A percentile compares a stretch with the other conserved stretches of the same genome.
Conservation (phyloP, 1,284 basidiomycete genomes). For the Ganoderma resinaceum region DNA sequence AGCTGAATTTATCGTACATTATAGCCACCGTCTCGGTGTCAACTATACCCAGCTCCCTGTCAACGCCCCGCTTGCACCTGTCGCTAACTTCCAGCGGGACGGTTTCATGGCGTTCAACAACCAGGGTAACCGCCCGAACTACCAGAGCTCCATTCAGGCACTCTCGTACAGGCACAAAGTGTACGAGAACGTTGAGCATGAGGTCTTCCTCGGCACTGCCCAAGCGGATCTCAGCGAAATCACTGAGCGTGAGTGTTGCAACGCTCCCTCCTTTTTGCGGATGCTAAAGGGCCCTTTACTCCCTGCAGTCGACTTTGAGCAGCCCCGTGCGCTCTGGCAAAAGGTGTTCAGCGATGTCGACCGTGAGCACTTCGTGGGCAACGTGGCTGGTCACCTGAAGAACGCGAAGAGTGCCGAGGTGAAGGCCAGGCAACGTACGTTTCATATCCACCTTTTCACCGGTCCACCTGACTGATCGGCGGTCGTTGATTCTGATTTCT, state of each 20-base stretch:
- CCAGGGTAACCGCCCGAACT: slow-evolving; percentile 88
- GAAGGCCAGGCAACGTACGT: slow-evolving; percentile 73
- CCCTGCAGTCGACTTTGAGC: slow-evolving; percentile 84
- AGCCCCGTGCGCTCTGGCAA: slow-evolving; percentile 82
- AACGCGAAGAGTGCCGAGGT: slow-evolving; percentile 70
- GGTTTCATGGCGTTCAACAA: slow-evolving; percentile 74
- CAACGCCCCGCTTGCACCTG: slow-evolving; percentile 77
- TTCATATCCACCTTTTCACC: not conserved
- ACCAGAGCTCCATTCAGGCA: slow-evolving; percentile 78
- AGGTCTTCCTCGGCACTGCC: slow-evolving; percentile 78
- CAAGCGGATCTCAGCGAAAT: slow-evolving; percentile 79
- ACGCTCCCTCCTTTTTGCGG: not conserved
- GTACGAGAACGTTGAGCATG: slow-evolving; percentile 64
- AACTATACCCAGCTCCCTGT: slow-evolving; percentile 94
- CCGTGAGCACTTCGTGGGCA: slow-evolving; percentile 75
- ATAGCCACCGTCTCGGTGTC: slow-evolving; percentile 77
- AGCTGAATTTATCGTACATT: not conserved
- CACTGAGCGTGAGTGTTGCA: slow-evolving; percentile 68
- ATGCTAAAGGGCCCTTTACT: not conserved
- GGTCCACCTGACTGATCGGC: slow-evolving; percentile 7
- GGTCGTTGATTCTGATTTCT: slow-evolving; percentile 3
- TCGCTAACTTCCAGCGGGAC: slow-evolving; percentile 90
- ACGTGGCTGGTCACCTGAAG: slow-evolving; percentile 79
- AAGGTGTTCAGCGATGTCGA: slow-evolving; percentile 80
- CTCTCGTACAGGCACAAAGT: slow-evolving; percentile 52